Evolutionary conservation across 1,284 basidiomycete genomes (phyloP).

Genomic region (Cutaneotrichosporon dermatis): DNA sequence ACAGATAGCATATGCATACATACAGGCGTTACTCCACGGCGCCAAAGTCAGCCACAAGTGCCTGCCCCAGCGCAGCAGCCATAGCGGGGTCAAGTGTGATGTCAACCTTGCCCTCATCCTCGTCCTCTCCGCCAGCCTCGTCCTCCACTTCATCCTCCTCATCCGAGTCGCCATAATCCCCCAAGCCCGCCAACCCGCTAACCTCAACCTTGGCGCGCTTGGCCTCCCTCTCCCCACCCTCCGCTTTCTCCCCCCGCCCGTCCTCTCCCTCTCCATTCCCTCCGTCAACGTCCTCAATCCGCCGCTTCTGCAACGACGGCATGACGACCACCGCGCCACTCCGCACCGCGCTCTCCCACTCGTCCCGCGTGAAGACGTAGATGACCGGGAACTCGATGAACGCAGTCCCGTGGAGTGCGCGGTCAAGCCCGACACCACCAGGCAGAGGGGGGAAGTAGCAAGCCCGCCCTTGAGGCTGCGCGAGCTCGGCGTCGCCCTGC

Average conservation of each 20-base stretch:
- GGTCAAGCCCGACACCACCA: constrained; percentile 52
- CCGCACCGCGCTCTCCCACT: constrained; percentile 57
- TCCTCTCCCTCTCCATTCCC: not conserved
- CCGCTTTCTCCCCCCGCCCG: not conserved
- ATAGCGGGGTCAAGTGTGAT: constrained; percentile 12
- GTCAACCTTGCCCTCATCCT: constrained; percentile 6
- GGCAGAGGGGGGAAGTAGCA: constrained; percentile 59
- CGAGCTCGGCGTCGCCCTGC: not conserved
- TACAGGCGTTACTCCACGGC: not conserved
- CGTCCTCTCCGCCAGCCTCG: constrained; percentile 8
- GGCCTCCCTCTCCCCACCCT: constrained; percentile 52
- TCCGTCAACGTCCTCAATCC: constrained; percentile 14
- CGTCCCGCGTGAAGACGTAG: constrained; percentile 61
- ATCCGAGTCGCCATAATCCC: constrained; percentile 19
- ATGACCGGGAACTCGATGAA: constrained; percentile 79
- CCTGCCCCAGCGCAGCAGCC: constrained; percentile 31
- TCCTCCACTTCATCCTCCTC: constrained; percentile 30
- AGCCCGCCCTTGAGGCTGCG: constrained; percentile 6
- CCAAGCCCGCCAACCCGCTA: constrained; percentile 50
- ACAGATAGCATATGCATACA: not conserved
- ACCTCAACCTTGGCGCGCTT: constrained; percentile 39
- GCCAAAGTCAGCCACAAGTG: constrained; percentile 19
- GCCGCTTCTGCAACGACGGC: constrained; percentile 23
- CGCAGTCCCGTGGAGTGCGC: constrained; percentile 57
- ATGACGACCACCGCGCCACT: constrained; percentile 42